phyloP scores from a whole-genome alignment of 192 early-diverging fungal genomes.

The Umbelopsis vinacea region DNA sequence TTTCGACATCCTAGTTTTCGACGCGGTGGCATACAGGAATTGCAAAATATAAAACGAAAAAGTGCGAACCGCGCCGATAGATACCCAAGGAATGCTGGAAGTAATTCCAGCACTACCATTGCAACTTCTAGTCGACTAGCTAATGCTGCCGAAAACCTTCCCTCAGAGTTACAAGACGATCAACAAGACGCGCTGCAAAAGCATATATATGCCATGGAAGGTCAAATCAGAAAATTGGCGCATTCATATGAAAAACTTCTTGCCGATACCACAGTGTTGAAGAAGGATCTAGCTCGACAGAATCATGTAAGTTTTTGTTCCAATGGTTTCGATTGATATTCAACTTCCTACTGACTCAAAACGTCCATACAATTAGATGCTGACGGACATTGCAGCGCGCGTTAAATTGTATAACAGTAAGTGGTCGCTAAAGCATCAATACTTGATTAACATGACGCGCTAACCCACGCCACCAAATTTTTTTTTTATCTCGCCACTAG shows the following conservation, averaged over 20 bases:
- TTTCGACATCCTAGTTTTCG: conserved; percentile 88
- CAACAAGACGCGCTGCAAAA: conserved; percentile 19
- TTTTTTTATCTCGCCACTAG: too few species aligned
- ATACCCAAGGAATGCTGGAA: not conserved
- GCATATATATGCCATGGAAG: conserved; percentile 34
- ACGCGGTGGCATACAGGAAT: conserved; percentile 54
- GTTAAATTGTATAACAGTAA: conserved; percentile 19
- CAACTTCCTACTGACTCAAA: not conserved
- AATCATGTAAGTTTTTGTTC: not conserved
- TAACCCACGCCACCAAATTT: not conserved
- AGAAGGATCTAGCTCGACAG: conserved; percentile 6
- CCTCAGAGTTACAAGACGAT: not conserved
- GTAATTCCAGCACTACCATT: not conserved
- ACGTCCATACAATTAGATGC: not conserved
- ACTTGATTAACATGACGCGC: not conserved
- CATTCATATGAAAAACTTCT: conserved; percentile 21
- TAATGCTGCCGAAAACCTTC: conserved; percentile 8
- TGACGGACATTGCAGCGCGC: conserved; percentile 6
- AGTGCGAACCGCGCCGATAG: conserved; percentile 31
- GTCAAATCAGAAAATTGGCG: conserved; percentile 18
- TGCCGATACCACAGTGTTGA: not conserved
- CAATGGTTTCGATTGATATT: not conserved
- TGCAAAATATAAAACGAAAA: conserved; percentile 51
- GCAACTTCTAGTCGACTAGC: conserved; percentile 16
- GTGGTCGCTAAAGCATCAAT: not conserved